phyloP scores from a whole-genome alignment of 495 filamentous ascomycete genomes.

The Aspergillus bridgeri region DNA sequence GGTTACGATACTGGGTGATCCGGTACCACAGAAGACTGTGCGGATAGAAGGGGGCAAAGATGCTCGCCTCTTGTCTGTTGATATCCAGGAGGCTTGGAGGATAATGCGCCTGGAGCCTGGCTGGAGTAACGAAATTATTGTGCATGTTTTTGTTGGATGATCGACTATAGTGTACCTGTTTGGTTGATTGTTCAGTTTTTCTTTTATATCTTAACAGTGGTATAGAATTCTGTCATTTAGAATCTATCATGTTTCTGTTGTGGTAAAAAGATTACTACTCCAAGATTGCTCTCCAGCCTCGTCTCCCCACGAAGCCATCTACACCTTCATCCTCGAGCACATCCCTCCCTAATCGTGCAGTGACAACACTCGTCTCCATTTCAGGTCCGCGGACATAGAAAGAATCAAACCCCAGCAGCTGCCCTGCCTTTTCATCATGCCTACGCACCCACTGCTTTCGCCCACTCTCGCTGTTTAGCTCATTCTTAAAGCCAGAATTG shows the following conservation, averaged over 20 bases:
- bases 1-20: slow-evolving; percentile 66
- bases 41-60: slow-evolving; percentile 48
- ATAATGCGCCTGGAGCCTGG: slow-evolving; percentile 65
- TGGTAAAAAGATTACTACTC: slow-evolving; percentile 27
- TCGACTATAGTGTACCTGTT: not conserved
- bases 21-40: slow-evolving; percentile 66
- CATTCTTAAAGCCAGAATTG: slow-evolving; percentile 50
- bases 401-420: slow-evolving; percentile 42
- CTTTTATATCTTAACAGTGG: too few relatives aligned
- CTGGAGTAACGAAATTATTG: slow-evolving; percentile 80
- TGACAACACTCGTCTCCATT: slow-evolving; percentile 59
- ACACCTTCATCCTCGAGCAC: slow-evolving; percentile 58
- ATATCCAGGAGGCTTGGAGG: slow-evolving; percentile 76
- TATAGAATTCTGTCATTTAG: too few relatives aligned
- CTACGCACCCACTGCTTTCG: slow-evolving; percentile 26
- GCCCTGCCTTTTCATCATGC: slow-evolving; percentile 10
- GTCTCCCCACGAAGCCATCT: slow-evolving; percentile 48
- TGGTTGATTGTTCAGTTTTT: too few relatives aligned
- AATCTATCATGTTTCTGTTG: not conserved
- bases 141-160: slow-evolving; percentile 58
- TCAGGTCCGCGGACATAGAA: slow-evolving; percentile 59
- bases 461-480: slow-evolving; percentile 17
- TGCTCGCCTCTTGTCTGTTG: slow-evolving; percentile 66
- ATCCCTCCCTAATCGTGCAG: slow-evolving; percentile 53
- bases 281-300: slow-evolving; percentile 55